phyloP scores from a whole-genome alignment of 2,329 filamentous ascomycete genomes.

The Diplodia intermedia region DNA sequence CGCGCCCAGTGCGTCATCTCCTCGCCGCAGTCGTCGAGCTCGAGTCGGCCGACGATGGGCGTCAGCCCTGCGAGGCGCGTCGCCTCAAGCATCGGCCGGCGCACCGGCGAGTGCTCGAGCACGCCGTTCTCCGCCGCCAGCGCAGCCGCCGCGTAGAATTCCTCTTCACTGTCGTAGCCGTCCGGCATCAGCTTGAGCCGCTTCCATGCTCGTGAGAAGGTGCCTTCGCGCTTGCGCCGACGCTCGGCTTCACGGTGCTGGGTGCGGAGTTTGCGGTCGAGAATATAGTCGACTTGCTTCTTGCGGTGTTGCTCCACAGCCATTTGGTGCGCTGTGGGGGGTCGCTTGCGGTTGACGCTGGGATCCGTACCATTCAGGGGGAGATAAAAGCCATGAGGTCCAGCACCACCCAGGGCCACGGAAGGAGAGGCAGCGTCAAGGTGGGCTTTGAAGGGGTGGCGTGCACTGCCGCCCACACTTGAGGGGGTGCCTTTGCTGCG shows the following conservation, averaged over 20 bases:
- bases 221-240: constrained; percentile 67
- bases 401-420: constrained; percentile 50
- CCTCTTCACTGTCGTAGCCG: constrained; percentile 57
- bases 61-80: constrained; percentile 62
- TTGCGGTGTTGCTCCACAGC: constrained; percentile 80
- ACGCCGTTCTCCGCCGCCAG: constrained; percentile 38
- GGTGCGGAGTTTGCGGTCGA: constrained; percentile 74
- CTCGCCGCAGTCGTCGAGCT: constrained; percentile 78
- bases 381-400: constrained; percentile 59
- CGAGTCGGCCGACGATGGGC: constrained; percentile 60
- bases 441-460: constrained; percentile 40
- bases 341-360: constrained; percentile 66
- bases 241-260: constrained; percentile 70
- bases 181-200: constrained; percentile 61
- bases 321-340: constrained; percentile 80
- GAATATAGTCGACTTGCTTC: constrained; percentile 80
- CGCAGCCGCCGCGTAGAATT: constrained; percentile 35
- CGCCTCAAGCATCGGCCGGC: constrained; percentile 37
- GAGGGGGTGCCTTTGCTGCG: constrained; percentile 43
- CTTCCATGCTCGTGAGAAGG: constrained; percentile 70
- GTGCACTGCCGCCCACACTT: constrained; percentile 36
- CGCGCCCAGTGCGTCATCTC: constrained; percentile 72
- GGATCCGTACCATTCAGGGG: constrained; percentile 58
- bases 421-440: constrained; percentile 36
- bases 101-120: constrained; percentile 33